Evolutionary conservation across 2,329 filamentous ascomycete species (phyloP), one percentile per base, ranked within the genome.

Genomic region (Capronia epimyces): DNA sequence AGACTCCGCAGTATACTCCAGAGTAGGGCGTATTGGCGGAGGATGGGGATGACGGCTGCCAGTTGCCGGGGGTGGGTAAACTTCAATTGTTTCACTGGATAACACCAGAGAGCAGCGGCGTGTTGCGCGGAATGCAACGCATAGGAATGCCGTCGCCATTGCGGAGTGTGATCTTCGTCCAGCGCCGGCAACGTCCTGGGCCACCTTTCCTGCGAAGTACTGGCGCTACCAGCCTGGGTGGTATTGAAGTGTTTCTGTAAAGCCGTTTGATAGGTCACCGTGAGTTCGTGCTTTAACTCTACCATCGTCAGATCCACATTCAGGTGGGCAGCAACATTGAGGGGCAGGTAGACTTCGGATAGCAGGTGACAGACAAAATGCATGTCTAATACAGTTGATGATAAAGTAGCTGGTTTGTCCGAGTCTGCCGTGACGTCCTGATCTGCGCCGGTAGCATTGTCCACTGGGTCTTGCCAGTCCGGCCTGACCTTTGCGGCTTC

Each of bases 61-160:
- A 73, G 60, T 58, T 74, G 71, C 31, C 69, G 67, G 13, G 71
- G 71, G 59, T 74, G 71, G 9, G 66, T 69, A 45, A 74, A 73
- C 2, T 68, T 68, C 18, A 74, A 61, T 18, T 72, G 67, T 46
- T 61, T 66, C 31, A 73, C 64, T 9, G 60, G 57, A 46, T 52
- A 51, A 36, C 53, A 57, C 54, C 56, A 60, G 8, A 61, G 47
- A 29, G 44, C 36, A 7, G 50, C 36, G n/a, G 52, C 53, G 13
- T 66, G 70, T 29, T 67, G 65, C 20, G 69, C 69, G 13, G 67
- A 64, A 40, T 73, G 69, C 44, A 74, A 70, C 1, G 66, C 68
- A 52, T 72, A 74, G 46, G 64, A 66, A 49, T 74, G 71, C n/a
- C 62, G 59, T 45, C 67, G 66, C 18, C 59, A 60, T 21, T 56